These are phyloP conservation scores for Suillus plorans DNA, from an alignment of 768 basidiomycete species.

Conservation along the genomic window DNA sequence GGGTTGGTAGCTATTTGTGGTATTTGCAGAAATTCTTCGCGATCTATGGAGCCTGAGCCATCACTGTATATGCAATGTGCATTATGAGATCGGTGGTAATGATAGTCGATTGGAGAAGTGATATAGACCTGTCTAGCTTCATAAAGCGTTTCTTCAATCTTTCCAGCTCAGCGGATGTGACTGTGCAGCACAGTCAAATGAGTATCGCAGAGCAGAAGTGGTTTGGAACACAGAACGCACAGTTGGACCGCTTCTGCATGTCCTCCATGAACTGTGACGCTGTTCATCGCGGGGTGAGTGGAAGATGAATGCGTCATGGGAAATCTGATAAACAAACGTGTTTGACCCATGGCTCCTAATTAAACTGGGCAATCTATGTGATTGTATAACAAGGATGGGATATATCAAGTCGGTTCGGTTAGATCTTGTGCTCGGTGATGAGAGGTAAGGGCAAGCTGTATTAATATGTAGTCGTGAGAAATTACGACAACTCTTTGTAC, in stretches of 20 bases:
- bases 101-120: conserved; percentile 1
- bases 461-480: neutral
- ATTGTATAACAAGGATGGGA: neutral
- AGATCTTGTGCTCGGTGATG: conserved; percentile 1
- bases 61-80: conserved; percentile 54
- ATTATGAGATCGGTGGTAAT: conserved; percentile 1
- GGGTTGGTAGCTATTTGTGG: conserved; percentile 99
- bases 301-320: neutral
- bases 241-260: conserved; percentile 97
- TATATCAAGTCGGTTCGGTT: neutral
- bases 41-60: conserved; percentile 96
- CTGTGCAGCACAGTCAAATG: conserved; percentile 41
- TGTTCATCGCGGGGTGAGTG: conserved; percentile 29
- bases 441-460: neutral
- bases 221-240: conserved; percentile 50
- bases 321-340: conserved; percentile 52
- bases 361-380: neutral
- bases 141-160: conserved; percentile 98
- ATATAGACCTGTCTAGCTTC: conserved; percentile 85
- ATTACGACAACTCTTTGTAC: neutral
- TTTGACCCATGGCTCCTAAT: conserved; percentile 65
- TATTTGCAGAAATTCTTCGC: conserved; percentile 98
- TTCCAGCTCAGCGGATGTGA: conserved; percentile 92
- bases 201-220: conserved; percentile 10
- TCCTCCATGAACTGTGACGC: conserved; percentile 97